Evolutionary conservation across 495 filamentous ascomycete genomes (phyloP).

Genomic region (Penicillium verhagenii): DNA sequence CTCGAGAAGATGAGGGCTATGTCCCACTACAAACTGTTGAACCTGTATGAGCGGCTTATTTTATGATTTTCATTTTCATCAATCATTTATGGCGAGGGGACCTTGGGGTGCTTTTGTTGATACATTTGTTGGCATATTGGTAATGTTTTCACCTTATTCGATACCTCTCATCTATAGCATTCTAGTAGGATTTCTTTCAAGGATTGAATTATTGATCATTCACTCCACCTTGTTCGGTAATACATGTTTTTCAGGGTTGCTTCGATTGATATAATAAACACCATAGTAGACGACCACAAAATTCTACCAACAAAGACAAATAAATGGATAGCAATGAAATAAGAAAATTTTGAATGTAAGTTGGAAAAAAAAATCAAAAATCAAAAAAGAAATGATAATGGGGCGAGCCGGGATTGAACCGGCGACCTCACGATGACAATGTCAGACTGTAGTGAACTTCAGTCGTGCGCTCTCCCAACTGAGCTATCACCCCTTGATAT

Average conservation of each 20-base stretch:
- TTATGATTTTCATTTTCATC: neutral
- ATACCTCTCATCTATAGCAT: neutral
- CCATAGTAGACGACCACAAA: no score
- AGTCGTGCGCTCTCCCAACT: neutral
- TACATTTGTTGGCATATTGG: neutral
- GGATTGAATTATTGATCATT: neutral
- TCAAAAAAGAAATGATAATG: neutral
- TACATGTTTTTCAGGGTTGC: no score
- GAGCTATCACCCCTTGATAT: neutral
- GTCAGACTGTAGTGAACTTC: neutral
- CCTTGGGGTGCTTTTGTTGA: neutral
- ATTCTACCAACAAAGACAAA: no score
- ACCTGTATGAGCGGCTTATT: slow-evolving; percentile 23
- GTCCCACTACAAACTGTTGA: slow-evolving; percentile 48
- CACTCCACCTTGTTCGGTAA: neutral
- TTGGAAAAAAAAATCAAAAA: neutral
- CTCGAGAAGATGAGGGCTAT: slow-evolving; percentile 40
- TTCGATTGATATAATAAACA: no score
- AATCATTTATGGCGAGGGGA: neutral
- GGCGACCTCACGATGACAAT: neutral
- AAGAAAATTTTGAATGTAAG: no score
- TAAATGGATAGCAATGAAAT: no score
- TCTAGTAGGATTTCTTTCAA: neutral
- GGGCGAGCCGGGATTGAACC: neutral
- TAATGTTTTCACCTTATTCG: neutral